These are phyloP conservation scores for Coniophora puteana DNA, from an alignment of 1,284 basidiomycete species.

Conservation along the genomic window DNA sequence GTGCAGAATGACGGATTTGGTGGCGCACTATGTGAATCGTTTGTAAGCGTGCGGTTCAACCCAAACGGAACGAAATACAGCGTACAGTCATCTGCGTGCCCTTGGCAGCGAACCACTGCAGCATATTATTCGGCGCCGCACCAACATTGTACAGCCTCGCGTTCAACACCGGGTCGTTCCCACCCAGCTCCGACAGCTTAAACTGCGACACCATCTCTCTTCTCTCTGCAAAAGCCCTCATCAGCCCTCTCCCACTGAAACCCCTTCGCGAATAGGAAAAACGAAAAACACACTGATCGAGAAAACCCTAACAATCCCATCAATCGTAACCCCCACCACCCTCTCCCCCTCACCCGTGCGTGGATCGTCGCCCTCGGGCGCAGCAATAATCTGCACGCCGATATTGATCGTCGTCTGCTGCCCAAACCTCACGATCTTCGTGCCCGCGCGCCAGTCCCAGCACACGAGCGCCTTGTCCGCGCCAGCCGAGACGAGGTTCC, in stretches of 20 bases:
- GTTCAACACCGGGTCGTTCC: conserved; percentile 57
- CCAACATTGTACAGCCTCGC: conserved; percentile 73
- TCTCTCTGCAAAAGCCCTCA: conserved; percentile 38
- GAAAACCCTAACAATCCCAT: conserved; percentile 88
- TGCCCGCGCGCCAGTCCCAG: conserved; percentile 85
- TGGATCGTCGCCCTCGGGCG: conserved; percentile 35
- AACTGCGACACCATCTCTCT: conserved; percentile 92
- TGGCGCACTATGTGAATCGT: conserved; percentile 64
- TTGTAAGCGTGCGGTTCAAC: not conserved
- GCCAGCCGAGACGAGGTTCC: conserved; percentile 85
- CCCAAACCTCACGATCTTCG: conserved; percentile 86
- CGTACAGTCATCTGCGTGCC: conserved; percentile 85
- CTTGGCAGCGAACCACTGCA: conserved; percentile 92
- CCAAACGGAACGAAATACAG: conserved; percentile 3
- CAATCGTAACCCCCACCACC: conserved; percentile 86
- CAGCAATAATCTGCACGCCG: conserved; percentile 78
- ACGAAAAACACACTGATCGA: conserved; percentile 64
- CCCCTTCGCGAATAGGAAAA: conserved; percentile 8
- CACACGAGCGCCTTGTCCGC: conserved; percentile 88
- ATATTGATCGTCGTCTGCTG: conserved; percentile 93
- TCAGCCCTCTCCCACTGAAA: not conserved
- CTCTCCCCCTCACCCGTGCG: conserved; percentile 63
- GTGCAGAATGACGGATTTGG: conserved; percentile 84
- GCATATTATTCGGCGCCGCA: conserved; percentile 75
- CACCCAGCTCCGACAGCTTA: conserved; percentile 79